Evolutionary conservation across 2,329 filamentous ascomycete genomes (phyloP), one percentile per base, ranked within the genome.

Genomic region (Hymenoscyphus repandus): DNA sequence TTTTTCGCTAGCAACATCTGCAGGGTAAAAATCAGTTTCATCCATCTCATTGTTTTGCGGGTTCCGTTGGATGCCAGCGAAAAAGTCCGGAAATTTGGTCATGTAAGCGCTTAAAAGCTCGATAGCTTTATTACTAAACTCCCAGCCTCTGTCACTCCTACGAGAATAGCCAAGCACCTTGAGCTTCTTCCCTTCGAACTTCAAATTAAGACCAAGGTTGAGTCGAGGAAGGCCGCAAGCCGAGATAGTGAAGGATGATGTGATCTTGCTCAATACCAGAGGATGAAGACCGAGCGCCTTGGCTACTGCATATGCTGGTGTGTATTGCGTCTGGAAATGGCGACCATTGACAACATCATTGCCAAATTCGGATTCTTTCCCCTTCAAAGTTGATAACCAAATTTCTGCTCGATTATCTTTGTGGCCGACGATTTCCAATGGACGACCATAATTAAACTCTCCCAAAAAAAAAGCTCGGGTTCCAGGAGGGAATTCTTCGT

Each of bases 101-200:
- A 97, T 96, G 69, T 97, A 99, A 59, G 90, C 79, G 38, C 83
- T 80, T 47, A 99, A 80, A 48, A 99, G 72, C 41, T 85, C 78
- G 51, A 96, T 77, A 1, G 93, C 91, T 59, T 88, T 85, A 45
- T 82, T 78, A 63, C 91, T 96, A 68, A 96, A 99, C 69, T 99
- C 93, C 95, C 95, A 99, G 5, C 95, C 93, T 27, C 82, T 86
- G 11, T 82, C 76, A 3, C 84, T 85, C 65, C 93, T 93, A 61
- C 90, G 86, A 20, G 92, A 96, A 69, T 96, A 99, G 0, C 93
- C 93, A 31, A 99, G 73, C 6, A 99, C 93, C 72, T 99, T 99
- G 61, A 91, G 79, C 70, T 96, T 96, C 71, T 89, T 92, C 2
- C 83, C 89, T 67, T 99, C 93, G 53, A 99, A 99, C 68, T 99